A percentile compares a stretch with the other conserved stretches of the same genome.
These are phyloP conservation scores for Entomortierella lignicola DNA, from an alignment of 192 early-diverging fungal genomes.

Conservation along the genomic window DNA sequence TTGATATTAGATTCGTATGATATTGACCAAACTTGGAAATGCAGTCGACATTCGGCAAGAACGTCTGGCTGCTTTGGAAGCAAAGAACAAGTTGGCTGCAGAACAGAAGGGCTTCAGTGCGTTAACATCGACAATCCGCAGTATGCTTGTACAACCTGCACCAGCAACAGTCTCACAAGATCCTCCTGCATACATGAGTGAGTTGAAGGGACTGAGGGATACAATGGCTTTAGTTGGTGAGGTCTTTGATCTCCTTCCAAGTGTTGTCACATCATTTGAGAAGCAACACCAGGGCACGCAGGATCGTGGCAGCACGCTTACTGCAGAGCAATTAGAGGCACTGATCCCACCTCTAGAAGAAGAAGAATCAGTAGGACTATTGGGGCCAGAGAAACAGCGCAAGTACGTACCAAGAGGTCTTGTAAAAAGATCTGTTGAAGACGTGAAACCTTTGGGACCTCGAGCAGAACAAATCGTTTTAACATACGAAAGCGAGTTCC, in stretches of 20 bases:
- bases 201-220: conserved; percentile 25
- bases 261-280: conserved; percentile 34
- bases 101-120: conserved; percentile 6
- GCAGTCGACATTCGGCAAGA: conserved; percentile 38
- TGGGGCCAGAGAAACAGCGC: conserved; percentile 20
- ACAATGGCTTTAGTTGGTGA: conserved; percentile 34
- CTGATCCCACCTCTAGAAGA: conserved; percentile 44
- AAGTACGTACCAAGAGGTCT: conserved; percentile 33
- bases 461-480: conserved; percentile 22
- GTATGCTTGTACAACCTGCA: conserved; percentile 13
- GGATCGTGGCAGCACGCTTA: conserved; percentile 18
- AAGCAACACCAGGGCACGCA: conserved; percentile 32
- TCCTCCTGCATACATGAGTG: conserved; percentile 5
- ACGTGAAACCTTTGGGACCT: conserved; percentile 13
- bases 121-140: conserved; percentile 9
- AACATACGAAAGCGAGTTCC: conserved; percentile 37
- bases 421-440: conserved; percentile 21
- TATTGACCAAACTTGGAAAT: conserved; percentile 49
- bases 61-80: conserved; percentile 14
- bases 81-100: conserved; percentile 22
- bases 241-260: conserved; percentile 43
- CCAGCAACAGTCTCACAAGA: conserved; percentile 30
- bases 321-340: conserved; percentile 31
- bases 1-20: conserved; percentile 32
- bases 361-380: neutral